phyloP scores from a whole-genome alignment of 345 rosid genomes.

The Viola odorata region DNA sequence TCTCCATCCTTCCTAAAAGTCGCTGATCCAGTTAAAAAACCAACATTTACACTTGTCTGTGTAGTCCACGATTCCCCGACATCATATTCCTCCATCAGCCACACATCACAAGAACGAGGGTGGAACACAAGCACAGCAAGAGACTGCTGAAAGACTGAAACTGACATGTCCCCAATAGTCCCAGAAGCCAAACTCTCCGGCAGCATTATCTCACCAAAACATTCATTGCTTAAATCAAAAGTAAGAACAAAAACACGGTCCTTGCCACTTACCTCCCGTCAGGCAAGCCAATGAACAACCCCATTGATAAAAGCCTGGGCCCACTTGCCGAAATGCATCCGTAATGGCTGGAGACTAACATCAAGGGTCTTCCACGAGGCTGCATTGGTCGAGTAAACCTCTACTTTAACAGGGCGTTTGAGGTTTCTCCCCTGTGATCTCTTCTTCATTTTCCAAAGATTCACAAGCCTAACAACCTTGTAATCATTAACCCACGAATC shows the following conservation, averaged over 20 bases:
- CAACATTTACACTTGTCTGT: not conserved
- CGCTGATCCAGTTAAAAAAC: not conserved
- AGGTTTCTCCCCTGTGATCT: not conserved
- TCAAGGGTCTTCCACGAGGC: not conserved
- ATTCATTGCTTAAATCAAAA: not conserved
- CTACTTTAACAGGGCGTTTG: not conserved
- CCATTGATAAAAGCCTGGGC: not conserved
- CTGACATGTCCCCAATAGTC: no score
- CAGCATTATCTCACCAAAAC: not conserved
- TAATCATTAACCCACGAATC: not conserved
- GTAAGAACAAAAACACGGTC: not conserved
- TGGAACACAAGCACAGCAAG: not conserved
- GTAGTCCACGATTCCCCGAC: not conserved
- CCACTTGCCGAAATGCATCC: not conserved
- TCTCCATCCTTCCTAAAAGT: not conserved
- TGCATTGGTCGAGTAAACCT: not conserved
- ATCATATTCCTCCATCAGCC: conserved; percentile 8
- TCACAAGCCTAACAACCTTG: not conserved
- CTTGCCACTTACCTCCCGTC: not conserved
- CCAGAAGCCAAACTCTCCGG: not conserved
- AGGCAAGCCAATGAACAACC: conserved; percentile 5
- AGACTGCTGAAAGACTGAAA: not conserved
- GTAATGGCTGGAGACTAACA: not conserved
- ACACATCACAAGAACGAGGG: not conserved
- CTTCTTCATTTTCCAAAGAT: not conserved